Base-by-base conservation (phyloP, 1,284 basidiomycete genomes). In the Cryptococcus sp. region DNA sequence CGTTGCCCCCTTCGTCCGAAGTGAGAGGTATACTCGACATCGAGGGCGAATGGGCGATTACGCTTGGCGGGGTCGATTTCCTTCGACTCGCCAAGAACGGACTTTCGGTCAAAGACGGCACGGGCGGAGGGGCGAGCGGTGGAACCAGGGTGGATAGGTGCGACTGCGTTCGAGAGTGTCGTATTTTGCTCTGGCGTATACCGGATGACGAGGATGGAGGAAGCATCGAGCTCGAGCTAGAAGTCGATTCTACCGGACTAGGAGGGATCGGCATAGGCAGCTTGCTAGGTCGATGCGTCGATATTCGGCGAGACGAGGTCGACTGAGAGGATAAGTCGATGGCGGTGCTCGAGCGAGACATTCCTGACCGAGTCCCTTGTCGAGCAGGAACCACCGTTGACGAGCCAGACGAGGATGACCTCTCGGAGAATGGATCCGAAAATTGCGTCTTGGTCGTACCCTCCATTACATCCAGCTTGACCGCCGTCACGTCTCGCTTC, bases 101-200 rank as follows among this genome's bases (percentile, higher is more conserved):
- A 31, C 28, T 31, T 14, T 31, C 33, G 5, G 57, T 54, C 5
- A 53, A 18, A n/a, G 52, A 45, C 22, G 57, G 58, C 3, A 50
- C 48, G 1, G 52, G 46, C 10, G 50, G 43, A 9, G 53, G 48
- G 16, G 45, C 28, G 18, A 31, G 39, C 18, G 50, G 23, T 5
- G 45, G 31, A 21, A 46, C 18, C 34, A 41, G 37, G 26, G 41
- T 2, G 37, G 45, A 28, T 34, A 43, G 5, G 46, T 46, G 18
- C 21, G 62, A 63, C 39, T 63, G 64, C 1, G 66, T 63, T 19
- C 66, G 56, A 19, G 65, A 62, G 48, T 66, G 61, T 16, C 60
- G 50, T 2, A 60, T 59, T 24, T 60, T 59, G 10, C 9, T 11
- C 34, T 36, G 34, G 6, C 14, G 34, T 18, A n/a, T 14, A 31